phyloP scores from a whole-genome alignment of 768 basidiomycete genomes.

The Termitomyces sp. region DNA sequence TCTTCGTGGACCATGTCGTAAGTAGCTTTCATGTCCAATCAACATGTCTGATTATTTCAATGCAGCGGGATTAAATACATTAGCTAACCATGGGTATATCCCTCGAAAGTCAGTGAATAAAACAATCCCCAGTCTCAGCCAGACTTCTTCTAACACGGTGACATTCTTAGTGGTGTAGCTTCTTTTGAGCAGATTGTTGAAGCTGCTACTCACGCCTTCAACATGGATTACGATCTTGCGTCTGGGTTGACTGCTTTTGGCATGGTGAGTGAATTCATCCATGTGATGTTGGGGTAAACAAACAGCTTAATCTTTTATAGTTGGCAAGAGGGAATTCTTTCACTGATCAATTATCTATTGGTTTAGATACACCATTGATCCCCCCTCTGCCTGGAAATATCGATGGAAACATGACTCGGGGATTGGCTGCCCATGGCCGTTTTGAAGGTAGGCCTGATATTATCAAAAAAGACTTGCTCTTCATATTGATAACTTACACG shows the following conservation, averaged over 20 bases:
- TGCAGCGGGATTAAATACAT: conserved; percentile 11
- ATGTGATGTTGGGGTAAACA: neutral
- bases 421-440: conserved; percentile 10
- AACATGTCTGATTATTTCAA: neutral
- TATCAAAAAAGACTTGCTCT: neutral
- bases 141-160: neutral
- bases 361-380: conserved; percentile 3
- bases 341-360: conserved; percentile 9
- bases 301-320: neutral
- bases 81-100: conserved; percentile 13
- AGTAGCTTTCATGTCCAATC: neutral
- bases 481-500: neutral
- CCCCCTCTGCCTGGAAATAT: conserved; percentile 12
- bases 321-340: conserved; percentile 9
- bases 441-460: conserved; percentile 6
- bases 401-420: conserved; percentile 8
- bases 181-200: conserved; percentile 11
- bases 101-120: conserved; percentile 9
- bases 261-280: neutral
- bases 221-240: conserved; percentile 13
- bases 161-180: conserved; percentile 6
- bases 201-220: conserved; percentile 5
- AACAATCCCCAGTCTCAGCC: too few species aligned
- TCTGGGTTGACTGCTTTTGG: conserved; percentile 11
- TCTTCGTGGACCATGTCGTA: conserved; percentile 13